These are phyloP conservation scores for Closterium sp. DNA, from an alignment of 139 green algal genomes.

Conservation along the genomic window DNA sequence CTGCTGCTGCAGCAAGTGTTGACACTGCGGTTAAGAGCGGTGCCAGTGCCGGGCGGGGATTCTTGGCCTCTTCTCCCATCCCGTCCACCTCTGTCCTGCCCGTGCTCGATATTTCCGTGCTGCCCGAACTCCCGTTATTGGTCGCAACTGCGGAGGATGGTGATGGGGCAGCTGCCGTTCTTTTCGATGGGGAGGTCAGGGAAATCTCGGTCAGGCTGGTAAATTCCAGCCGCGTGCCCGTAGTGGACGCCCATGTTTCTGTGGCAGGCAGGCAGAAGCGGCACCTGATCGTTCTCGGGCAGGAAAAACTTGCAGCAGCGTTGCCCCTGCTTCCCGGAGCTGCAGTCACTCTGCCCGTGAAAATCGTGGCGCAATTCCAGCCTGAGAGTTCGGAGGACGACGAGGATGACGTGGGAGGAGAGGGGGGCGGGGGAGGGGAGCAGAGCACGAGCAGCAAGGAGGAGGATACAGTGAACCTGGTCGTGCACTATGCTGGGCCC, in stretches of 20 bases:
- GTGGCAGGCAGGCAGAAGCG: constrained; percentile 28
- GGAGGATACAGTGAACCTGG: not conserved
- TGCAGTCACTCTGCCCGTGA: constrained; percentile 30
- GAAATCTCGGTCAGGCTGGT: constrained; percentile 35
- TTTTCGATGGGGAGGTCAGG: constrained; percentile 44
- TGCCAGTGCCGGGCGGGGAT: not conserved
- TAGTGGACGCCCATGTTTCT: constrained; percentile 17
- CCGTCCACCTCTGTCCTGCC: not conserved
- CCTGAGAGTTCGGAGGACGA: not conserved
- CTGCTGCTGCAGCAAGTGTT: not conserved
- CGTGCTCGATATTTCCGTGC: constrained; percentile 16
- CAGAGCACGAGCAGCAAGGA: constrained; percentile 17
- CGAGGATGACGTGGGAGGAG: not conserved
- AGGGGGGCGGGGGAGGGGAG: not conserved
- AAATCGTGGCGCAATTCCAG: constrained; percentile 17
- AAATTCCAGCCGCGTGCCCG: constrained; percentile 30
- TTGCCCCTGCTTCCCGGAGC: constrained; percentile 33
- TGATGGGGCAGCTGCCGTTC: constrained; percentile 26
- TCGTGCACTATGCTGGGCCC: constrained; percentile 46
- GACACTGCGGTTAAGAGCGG: not conserved
- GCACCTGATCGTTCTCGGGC: constrained; percentile 16
- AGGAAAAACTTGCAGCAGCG: not conserved
- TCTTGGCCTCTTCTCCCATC: not conserved
- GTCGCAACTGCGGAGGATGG: constrained; percentile 25
- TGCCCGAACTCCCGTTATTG: constrained; percentile 34